Evolutionary conservation across 2,329 filamentous ascomycete genomes (phyloP), one percentile per base, ranked within the genome.

Genomic region (Colletotrichum paranaense): DNA sequence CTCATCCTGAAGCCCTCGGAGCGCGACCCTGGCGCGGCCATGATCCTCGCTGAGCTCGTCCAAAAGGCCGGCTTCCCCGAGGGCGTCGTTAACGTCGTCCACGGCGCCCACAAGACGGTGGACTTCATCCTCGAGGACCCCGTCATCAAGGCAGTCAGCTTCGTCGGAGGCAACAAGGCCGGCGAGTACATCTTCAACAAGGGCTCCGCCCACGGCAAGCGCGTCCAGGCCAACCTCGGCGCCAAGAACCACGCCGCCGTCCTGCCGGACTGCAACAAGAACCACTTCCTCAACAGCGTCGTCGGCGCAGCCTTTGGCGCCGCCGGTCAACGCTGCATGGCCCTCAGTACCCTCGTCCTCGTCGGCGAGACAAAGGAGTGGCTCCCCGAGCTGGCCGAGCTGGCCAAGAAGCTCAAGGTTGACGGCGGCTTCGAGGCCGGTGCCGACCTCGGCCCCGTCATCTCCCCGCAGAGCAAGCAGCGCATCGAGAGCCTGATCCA

Each of bases 181-280:
- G 94, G 94, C 79, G 93, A 96, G 85, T 97, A 97, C 86, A 97
- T 97, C 82, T 97, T 92, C 84, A 84, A 87, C 68, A 91, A 93
- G 69, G 94, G 91, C 38, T 95, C 93, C 1, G 94, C 93, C 79
- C 95, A 96, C 79, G 94, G 94, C 80, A 97, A 97, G 89, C 92
- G 94, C 79, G 93, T 95, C 38, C 94, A 97, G 85, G 94, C 94
- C 81, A 97, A 97, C 84, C 85, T 97, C 74, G 94, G 94, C 53
- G 94, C 94, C 77, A 97, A 97, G 89, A 97, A 97, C 88, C 94
- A 97, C 82, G 94, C 94, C 32, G 93, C 93, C 66, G 92, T 97
- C 35, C 89, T 96, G 74, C 94, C 94, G 22, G 94, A 97, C 86
- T 93, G 92, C 86, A 95, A 97, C 87, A 96, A 95, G 89, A 95